A percentile compares a stretch with the other conserved stretches of the same genome.
phyloP scores from a whole-genome alignment of 805 yeast genomes.

The Wickerhamomyces rabaulensis region DNA sequence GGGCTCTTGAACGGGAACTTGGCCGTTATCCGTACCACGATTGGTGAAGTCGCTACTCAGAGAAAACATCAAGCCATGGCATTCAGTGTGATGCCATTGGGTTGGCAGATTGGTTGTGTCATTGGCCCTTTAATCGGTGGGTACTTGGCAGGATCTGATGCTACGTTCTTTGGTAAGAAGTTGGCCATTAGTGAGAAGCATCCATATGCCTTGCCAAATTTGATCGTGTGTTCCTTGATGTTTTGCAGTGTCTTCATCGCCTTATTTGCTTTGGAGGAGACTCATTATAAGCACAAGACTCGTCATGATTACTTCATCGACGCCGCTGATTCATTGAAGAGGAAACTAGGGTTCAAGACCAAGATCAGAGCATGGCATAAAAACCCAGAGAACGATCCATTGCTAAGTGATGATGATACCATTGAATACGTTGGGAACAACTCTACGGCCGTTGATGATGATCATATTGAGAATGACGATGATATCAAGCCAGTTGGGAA shows the following conservation, averaged over 20 bases:
- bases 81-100: slow-evolving; percentile 15
- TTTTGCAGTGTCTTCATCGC: slow-evolving; percentile 6
- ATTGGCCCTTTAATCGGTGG: slow-evolving; percentile 18
- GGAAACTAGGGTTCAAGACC: slow-evolving; percentile 1
- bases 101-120: slow-evolving; percentile 13
- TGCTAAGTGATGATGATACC: not conserved
- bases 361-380: slow-evolving; percentile 9
- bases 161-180: not conserved
- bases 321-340: slow-evolving; percentile 4
- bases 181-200: slow-evolving; percentile 6
- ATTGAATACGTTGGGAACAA: not conserved
- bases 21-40: slow-evolving; percentile 14
- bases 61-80: slow-evolving; percentile 16
- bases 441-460: not conserved
- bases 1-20: slow-evolving; percentile 15
- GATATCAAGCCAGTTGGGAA: not conserved
- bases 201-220: slow-evolving; percentile 15
- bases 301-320: slow-evolving; percentile 15
- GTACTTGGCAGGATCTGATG: not conserved
- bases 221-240: slow-evolving; percentile 8
- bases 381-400: not conserved
- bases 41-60: slow-evolving; percentile 14
- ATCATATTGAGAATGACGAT: not conserved
- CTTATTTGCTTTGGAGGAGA: slow-evolving; percentile 14
- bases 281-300: slow-evolving; percentile 12